Conservation (phyloP, 2,329 filamentous ascomycete species). For the Ophiostoma triangulosporum region DNA sequence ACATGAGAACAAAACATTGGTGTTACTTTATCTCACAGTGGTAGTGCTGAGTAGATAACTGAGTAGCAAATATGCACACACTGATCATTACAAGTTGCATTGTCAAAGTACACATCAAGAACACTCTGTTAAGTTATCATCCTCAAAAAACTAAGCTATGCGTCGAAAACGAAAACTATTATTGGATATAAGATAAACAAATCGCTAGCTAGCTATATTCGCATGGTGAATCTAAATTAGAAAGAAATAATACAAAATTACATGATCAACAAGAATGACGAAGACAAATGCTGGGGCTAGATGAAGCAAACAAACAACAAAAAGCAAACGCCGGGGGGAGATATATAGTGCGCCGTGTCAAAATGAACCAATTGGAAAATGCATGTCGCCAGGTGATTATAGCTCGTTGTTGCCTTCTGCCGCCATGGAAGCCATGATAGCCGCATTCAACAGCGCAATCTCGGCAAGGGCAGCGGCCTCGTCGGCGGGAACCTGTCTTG, state of each 20-base stretch:
- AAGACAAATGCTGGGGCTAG: background rate
- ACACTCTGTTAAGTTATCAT: too few species aligned
- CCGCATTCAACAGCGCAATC: background rate
- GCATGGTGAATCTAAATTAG: background rate
- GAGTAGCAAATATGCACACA: too few species aligned
- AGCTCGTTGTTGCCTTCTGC: background rate
- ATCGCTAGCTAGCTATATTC: background rate
- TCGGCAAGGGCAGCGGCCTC: background rate
- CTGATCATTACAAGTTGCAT: too few species aligned
- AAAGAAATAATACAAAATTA: background rate
- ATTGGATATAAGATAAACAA: too few species aligned
- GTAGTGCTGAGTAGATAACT: too few species aligned
- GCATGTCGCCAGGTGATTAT: slow-evolving; percentile 4
- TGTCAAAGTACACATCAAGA: too few species aligned
- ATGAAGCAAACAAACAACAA: background rate
- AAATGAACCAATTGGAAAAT: background rate
- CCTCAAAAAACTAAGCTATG: too few species aligned
- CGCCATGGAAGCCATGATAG: background rate
- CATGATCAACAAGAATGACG: background rate
- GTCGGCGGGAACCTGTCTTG: background rate
- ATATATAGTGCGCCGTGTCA: background rate
- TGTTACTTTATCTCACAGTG: too few species aligned
- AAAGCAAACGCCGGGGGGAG: background rate
- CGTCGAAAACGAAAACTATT: too few species aligned
- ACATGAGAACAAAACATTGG: too few species aligned